Evolutionary conservation across 2,329 filamentous ascomycete genomes (phyloP).

Genomic region (Setomelanomma holmii): DNA sequence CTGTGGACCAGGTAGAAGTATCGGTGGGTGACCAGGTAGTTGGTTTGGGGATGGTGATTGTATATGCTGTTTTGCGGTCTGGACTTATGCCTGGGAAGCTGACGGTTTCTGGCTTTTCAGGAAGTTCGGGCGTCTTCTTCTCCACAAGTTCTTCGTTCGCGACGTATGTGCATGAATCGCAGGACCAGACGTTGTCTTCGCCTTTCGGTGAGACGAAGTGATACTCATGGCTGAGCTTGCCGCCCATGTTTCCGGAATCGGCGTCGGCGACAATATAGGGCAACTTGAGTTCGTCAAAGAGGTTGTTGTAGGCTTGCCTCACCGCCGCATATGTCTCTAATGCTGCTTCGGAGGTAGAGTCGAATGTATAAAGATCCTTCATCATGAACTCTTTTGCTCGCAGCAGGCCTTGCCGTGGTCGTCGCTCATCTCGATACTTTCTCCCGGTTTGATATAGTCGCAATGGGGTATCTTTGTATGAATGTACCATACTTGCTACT

Average conservation of each 20-base stretch:
- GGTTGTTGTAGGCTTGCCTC: slow-evolving; percentile 72
- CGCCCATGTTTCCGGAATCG: slow-evolving; percentile 96
- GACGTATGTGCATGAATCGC: slow-evolving; percentile 74
- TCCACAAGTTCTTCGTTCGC: slow-evolving; percentile 88
- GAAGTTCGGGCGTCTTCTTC: slow-evolving; percentile 27
- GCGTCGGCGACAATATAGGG: slow-evolving; percentile 86
- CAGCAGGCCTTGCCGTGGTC: slow-evolving; percentile 86
- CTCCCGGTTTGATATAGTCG: slow-evolving; percentile 90
- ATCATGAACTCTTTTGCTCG: slow-evolving; percentile 92
- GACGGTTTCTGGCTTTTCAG: slow-evolving; percentile 21
- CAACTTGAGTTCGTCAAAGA: slow-evolving; percentile 84
- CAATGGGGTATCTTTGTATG: slow-evolving; percentile 85
- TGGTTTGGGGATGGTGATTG: slow-evolving; percentile 65
- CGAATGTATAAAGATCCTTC: slow-evolving; percentile 99
- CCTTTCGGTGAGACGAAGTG: slow-evolving; percentile 81
- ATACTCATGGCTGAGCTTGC: slow-evolving; percentile 91
- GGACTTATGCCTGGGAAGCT: slow-evolving; percentile 71
- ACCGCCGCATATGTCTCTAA: slow-evolving; percentile 81
- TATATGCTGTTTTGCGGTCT: slow-evolving; percentile 64
- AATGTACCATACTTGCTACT: slow-evolving; percentile 74
- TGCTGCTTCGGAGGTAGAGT: slow-evolving; percentile 71
- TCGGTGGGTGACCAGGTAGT: slow-evolving; percentile 2
- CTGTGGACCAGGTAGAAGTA: slow-evolving; percentile 18
- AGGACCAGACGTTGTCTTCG: slow-evolving; percentile 84
- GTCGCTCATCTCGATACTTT: slow-evolving; percentile 92